Base-by-base conservation (phyloP, 805 yeast genomes). In the Candida oleophila region DNA sequence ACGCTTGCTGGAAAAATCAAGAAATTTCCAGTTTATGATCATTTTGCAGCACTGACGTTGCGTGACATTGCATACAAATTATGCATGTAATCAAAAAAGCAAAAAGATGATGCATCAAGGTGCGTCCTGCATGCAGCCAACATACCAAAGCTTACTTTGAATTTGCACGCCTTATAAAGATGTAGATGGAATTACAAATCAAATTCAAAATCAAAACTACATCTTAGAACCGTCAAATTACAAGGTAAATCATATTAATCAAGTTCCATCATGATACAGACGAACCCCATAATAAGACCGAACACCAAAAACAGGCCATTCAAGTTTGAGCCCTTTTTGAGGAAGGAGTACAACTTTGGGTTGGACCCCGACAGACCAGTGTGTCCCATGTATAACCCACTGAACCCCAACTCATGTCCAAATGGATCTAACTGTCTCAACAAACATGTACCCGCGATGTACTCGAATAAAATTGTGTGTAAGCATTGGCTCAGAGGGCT, bases 401-500 rank as follows among this genome's bases (percentile, higher is more conserved):
- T 48, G 43, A 53, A 81, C 42, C 81, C 87, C 35, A 75, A 55
- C 51, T 75, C 82, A 14, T 92, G 98, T 66, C 97, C 97, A 2
- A 74, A 84, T 49, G 97, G 97, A 5, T 72, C 77, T n/a, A 76
- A 76, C 42, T 92, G 98, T 62, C 91, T 91, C 18, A 83, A 88
- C 68, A 87, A 90, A 60, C 98, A 92, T 67, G 85, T 85, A 30
- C 78, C 81, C 3, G 56, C 74, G 16, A 70, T 70, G 74, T 71
- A 65, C 55, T 65, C 61, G 45, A 73, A 74, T 50, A 74, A 74
- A 56, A 89, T 94, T 45, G 99, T 94, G 3, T 94, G 99, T 65
- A 92, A 94, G 74, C 97, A 94, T 72, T 94, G 99, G 99, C 79
- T 94, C 32, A 80, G 97, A 54, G 99, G 99, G 0, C 77, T 94